These are phyloP conservation scores for Monosporascus sp. DNA, from an alignment of 2,329 filamentous ascomycete species.

Conservation along the genomic window DNA sequence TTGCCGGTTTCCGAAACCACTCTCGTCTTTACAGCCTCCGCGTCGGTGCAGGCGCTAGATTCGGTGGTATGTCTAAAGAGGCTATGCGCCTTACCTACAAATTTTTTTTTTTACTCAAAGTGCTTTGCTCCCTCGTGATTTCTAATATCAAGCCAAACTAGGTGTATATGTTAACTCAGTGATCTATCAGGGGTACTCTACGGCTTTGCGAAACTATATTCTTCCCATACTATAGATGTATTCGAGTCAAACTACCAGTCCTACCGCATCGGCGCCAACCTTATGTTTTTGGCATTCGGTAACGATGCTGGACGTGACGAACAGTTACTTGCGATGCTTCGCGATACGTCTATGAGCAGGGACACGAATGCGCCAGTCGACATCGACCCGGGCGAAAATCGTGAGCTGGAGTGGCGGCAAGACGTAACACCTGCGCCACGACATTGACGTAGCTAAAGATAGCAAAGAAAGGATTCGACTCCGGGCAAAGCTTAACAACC, in stretches of 20 bases:
- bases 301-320: not conserved
- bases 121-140: too few species aligned
- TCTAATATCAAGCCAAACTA: too few species aligned
- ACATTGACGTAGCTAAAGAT: not conserved
- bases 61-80: not conserved
- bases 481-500: not conserved
- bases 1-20: too few species aligned
- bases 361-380: not conserved
- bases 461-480: not conserved
- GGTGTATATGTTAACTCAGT: too few species aligned
- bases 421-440: not conserved
- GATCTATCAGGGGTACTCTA: not conserved
- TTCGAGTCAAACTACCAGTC: not conserved
- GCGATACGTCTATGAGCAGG: not conserved
- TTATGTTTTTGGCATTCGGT: not conserved
- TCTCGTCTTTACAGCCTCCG: not conserved
- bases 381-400: not conserved
- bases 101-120: not conserved
- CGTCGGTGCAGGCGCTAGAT: not conserved
- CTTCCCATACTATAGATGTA: not conserved
- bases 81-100: not conserved
- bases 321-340: too few species aligned
- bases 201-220: not conserved
- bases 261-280: not conserved
- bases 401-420: too few species aligned